A percentile compares a stretch with the other conserved stretches of the same genome.
Conservation (phyloP, 2,329 filamentous ascomycete genomes). For the Grosmannia huntii region DNA sequence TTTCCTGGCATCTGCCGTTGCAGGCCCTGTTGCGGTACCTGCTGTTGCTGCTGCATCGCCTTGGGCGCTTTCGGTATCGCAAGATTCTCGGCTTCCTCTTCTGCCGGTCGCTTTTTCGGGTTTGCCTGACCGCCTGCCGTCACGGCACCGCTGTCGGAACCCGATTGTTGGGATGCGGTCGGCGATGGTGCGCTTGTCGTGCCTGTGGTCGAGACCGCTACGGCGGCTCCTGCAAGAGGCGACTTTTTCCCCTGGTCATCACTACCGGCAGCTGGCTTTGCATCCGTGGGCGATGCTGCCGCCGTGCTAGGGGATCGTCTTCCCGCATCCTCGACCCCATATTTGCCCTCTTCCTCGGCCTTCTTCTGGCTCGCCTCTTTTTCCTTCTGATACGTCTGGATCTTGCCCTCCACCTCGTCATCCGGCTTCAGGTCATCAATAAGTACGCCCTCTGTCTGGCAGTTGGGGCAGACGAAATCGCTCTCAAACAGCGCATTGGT, state of each 20-base stretch:
- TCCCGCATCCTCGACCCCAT: constrained; percentile 19
- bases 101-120: constrained; percentile 72
- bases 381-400: constrained; percentile 58
- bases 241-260: not conserved
- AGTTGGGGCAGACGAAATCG: constrained; percentile 91
- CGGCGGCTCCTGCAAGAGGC: not conserved
- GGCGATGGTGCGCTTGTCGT: not conserved
- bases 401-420: constrained; percentile 63
- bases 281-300: not conserved
- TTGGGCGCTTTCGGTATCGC: constrained; percentile 53
- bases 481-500: constrained; percentile 97
- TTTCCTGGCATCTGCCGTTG: constrained; percentile 22
- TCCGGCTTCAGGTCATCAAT: constrained; percentile 84
- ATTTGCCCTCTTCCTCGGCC: constrained; percentile 10
- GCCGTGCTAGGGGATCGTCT: constrained; percentile 17
- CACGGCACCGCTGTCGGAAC: constrained; percentile 15
- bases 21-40: constrained; percentile 28
- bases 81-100: constrained; percentile 53
- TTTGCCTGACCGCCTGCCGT: constrained; percentile 10
- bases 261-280: constrained; percentile 6
- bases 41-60: constrained; percentile 45
- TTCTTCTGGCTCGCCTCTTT: constrained; percentile 32
- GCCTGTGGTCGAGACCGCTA: constrained; percentile 8
- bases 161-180: not conserved
- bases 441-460: constrained; percentile 78